Conservation (phyloP, 2,329 filamentous ascomycete species). For the Alternaria conjuncta region DNA sequence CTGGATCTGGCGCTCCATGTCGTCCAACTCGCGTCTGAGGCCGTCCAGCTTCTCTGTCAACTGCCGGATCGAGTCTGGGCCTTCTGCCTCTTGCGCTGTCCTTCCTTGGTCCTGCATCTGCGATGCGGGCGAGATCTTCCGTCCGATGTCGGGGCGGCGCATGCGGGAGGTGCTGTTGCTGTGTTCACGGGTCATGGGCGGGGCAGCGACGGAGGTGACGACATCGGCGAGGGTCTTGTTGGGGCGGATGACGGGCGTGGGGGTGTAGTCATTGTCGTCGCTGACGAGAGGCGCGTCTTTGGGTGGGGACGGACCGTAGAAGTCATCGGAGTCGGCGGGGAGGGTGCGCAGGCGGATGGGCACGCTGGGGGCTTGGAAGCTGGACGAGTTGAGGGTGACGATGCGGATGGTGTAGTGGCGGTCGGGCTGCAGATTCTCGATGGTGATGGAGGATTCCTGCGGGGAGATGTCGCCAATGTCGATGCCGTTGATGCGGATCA, state of each 20-base stretch:
- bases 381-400: constrained; percentile 86
- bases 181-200: constrained; percentile 69
- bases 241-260: constrained; percentile 60
- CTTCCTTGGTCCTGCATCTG: constrained; percentile 47
- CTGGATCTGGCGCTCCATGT: constrained; percentile 71
- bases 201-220: constrained; percentile 66
- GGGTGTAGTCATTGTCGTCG: constrained; percentile 54
- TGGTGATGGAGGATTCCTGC: constrained; percentile 85
- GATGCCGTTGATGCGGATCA: constrained; percentile 92
- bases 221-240: constrained; percentile 65
- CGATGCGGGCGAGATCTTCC: constrained; percentile 77
- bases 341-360: constrained; percentile 82
- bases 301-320: constrained; percentile 57
- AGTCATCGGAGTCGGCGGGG: constrained; percentile 51
- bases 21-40: constrained; percentile 83
- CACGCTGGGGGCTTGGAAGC: constrained; percentile 88
- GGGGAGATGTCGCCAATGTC: constrained; percentile 86
- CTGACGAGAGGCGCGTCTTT: constrained; percentile 52
- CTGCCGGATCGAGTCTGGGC: constrained; percentile 65
- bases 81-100: constrained; percentile 48
- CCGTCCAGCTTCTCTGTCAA: constrained; percentile 81
- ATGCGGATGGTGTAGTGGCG: constrained; percentile 94
- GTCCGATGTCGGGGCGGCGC: constrained; percentile 72
- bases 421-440: constrained; percentile 83
- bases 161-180: constrained; percentile 60